A percentile compares a stretch with the other conserved stretches of the same genome.
These are phyloP conservation scores for Buddleja alternifolia DNA, from an alignment of 257 asterid species.

Conservation along the genomic window DNA sequence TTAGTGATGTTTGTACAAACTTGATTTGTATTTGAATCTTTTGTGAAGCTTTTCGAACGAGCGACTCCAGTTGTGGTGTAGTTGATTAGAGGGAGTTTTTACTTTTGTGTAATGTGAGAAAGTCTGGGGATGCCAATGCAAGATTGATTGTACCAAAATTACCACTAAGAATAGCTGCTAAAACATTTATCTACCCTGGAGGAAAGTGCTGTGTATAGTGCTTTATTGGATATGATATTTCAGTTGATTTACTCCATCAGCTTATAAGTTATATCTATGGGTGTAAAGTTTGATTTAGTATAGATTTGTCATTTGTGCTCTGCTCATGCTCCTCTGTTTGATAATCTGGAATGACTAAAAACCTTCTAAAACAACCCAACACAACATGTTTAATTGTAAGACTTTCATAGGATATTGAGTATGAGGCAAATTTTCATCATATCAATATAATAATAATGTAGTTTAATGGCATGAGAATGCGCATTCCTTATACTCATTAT, in stretches of 20 bases:
- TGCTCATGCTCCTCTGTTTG: too few species aligned
- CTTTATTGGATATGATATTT: not conserved
- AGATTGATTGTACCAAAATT: constrained; percentile 5
- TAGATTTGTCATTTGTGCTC: too few species aligned
- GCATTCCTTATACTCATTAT: too few species aligned
- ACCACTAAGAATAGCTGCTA: constrained; percentile 24
- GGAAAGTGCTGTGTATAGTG: not conserved
- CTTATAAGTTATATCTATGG: not conserved
- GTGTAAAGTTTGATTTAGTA: not conserved
- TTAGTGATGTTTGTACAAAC: constrained; percentile 46
- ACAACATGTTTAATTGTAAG: too few species aligned
- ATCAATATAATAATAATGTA: too few species aligned
- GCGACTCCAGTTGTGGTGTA: constrained; percentile 17
- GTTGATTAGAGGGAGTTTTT: constrained; percentile 25
- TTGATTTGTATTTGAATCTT: constrained; percentile 11
- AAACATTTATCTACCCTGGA: not conserved
- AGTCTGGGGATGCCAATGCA: constrained; percentile 22
- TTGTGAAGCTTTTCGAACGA: not conserved
- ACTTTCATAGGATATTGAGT: too few species aligned
- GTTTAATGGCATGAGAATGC: too few species aligned
- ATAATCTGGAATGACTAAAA: too few species aligned
- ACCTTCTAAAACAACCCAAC: too few species aligned
- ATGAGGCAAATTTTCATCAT: too few species aligned
- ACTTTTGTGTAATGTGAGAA: constrained; percentile 30
- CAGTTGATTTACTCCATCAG: not conserved